Evolutionary conservation across 148 eudicot species (phyloP), one percentile per base, ranked within the genome.

Genomic region (Polygonum maritimum): DNA sequence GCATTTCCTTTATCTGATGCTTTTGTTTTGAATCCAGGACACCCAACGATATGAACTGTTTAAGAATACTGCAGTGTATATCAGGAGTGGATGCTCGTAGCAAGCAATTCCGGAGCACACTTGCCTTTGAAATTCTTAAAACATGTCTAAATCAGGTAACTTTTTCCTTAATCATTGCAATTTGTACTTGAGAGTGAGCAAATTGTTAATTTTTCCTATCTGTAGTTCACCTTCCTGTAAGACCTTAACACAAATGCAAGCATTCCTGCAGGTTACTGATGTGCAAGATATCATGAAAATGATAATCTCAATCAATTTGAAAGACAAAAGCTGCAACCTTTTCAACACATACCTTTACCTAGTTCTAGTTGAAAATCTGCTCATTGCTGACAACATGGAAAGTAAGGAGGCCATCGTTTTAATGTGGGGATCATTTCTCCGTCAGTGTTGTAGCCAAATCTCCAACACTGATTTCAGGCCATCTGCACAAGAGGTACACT

Each of bases 401-500:
- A 82, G 83, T 31, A 19, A 62, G 49, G 73, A 88, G 69, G 33
- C 45, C 0, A 65, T 86, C 69, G 35, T 49, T 67, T 84, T 85
- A 76, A 44, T 84, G 80, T 91, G 97, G 95, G 82, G 83, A 67
- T 75, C 79, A 77, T 84, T 79, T 78, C 85, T 94, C 35, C 83
- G 89, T 18, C 88, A 87, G 79, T 91, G 89, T 70, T 86, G 92
- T 76, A 83, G 85, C 86, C 95, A 89, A 76, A 91, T 94, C 48
- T 76, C 88, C 78, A 94, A 88, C 82, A 91, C 90, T 2, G 94
- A 94, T 86, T 81, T 90, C 83, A 90, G 98, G 86, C 77, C 89
- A 70, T 88, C 82, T 80, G 97, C 98, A 47, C 89, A 90, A 58
- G 94, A 89, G 90, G 98, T 91, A 75, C 67, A 82, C 63, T 16